Evolutionary conservation across 208 protist species (phyloP).

Genomic region (Crithidia thermophila): DNA sequence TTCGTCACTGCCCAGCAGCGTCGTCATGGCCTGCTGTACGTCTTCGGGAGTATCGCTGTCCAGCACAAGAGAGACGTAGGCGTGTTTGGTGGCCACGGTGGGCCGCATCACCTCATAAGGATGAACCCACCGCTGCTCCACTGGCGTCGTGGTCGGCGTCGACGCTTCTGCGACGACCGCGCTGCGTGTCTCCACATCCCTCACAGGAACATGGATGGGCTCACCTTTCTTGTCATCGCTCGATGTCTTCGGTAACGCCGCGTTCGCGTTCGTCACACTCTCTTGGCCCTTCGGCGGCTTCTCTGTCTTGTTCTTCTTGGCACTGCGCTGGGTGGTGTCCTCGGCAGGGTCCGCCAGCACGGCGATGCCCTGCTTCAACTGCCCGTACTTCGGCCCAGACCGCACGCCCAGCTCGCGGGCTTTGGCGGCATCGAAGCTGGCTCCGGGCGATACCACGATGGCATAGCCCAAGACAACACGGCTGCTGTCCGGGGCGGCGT

Average conservation of each 20-base stretch:
- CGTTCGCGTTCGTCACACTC: neutral
- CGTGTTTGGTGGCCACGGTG: constrained; percentile 50
- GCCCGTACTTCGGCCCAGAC: constrained; percentile 68
- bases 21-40: constrained; percentile 42
- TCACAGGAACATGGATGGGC: no score
- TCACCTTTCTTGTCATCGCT: no score
- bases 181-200: no score
- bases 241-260: no score
- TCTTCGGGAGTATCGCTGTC: constrained; percentile 58
- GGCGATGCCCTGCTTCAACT: constrained; percentile 62
- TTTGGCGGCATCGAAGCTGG: constrained; percentile 51
- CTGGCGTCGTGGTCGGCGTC: neutral
- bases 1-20: constrained; percentile 36
- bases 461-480: constrained; percentile 56
- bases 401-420: constrained; percentile 66
- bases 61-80: constrained; percentile 79
- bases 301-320: neutral
- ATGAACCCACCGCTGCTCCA: constrained; percentile 33
- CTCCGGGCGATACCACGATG: constrained; percentile 51
- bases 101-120: constrained; percentile 57
- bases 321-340: neutral
- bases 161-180: neutral
- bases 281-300: neutral
- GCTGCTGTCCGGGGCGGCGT: constrained; percentile 1
- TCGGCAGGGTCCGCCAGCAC: constrained; percentile 41